These are phyloP conservation scores for Penicillium frequentans DNA, from an alignment of 2,329 filamentous ascomycete genomes.

Conservation along the genomic window DNA sequence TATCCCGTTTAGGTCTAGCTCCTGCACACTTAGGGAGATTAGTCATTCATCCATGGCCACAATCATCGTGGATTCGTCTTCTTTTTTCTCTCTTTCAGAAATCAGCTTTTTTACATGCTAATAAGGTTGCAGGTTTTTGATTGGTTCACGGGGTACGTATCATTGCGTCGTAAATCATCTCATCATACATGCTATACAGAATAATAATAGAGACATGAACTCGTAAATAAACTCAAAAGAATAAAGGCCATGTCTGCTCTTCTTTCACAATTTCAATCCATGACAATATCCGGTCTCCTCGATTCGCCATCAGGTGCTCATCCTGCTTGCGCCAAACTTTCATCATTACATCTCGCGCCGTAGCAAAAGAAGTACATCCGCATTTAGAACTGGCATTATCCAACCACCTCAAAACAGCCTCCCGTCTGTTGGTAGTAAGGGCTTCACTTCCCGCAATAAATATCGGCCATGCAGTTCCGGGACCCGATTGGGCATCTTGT, in stretches of 20 bases:
- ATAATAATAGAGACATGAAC: background rate
- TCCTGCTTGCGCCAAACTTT: conserved; percentile 32
- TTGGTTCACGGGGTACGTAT: background rate
- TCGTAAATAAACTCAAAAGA: conserved; percentile 19
- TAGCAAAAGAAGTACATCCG: conserved; percentile 24
- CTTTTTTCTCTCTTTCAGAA: too few species aligned
- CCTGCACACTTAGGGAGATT: background rate
- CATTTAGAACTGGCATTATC: conserved; percentile 25
- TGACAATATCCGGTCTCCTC: conserved; percentile 24
- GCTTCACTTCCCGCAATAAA: conserved; percentile 47
- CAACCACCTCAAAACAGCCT: conserved; percentile 23
- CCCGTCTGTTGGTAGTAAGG: conserved; percentile 18
- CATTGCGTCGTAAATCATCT: background rate
- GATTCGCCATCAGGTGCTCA: conserved; percentile 20
- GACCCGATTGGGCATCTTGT: conserved; percentile 13
- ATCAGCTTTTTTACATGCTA: too few species aligned
- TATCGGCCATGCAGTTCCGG: conserved; percentile 39
- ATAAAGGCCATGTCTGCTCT: conserved; percentile 28
- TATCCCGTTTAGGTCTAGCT: background rate
- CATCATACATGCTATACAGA: background rate
- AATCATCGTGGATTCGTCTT: too few species aligned
- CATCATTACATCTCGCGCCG: conserved; percentile 28
- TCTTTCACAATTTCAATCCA: conserved; percentile 30
- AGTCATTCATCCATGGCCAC: background rate
- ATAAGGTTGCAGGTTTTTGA: too few species aligned